Evolutionary conservation across 345 rosid species (phyloP), one percentile per base, ranked within the genome.

Genomic region (Brassica juncea): DNA sequence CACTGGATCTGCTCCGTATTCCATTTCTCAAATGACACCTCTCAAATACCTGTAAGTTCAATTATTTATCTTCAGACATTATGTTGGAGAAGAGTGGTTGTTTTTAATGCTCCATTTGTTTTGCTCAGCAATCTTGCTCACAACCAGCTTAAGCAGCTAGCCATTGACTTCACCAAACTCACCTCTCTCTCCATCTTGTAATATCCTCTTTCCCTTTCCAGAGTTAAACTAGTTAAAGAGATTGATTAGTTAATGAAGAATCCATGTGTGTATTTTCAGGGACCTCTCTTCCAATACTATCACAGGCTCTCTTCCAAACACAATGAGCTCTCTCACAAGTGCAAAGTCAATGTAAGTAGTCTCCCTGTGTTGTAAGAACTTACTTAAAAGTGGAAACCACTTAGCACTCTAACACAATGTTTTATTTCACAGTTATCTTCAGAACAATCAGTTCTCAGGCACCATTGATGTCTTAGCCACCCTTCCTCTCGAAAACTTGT

Each of bases 361-460:
- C 71, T 76, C 42, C 25, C 4, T 52, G 60, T 55, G 32, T 44
- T 66, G 21, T 25, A 70, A 68, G 16, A 68, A 0, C 8, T 12
- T 4, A 9, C 54, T 59, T 8, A 3, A 14, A 12, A 54, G 47
- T 70, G 72, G 19, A 19, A 19, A 66, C 28, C 75, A 35, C 68
- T 34, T 66, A 16, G 30, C 62, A 30, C 73, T 83, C 71, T 83
- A 16, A 78, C 28, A 61, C 15, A 62, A 14, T 71, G 23, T 68
- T 80, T 47, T 66, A 81, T 34, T 55, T 58, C 68, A 77, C 84
- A 95, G 99, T 91, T 86, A 87, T 83, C 84, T 96, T 87, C 95
- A 96, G 84, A 86, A 88, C 86, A 96, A 93, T 83, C 97, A 93
- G 79, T 88, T 96, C 79, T 73, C 95, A 4, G 99, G 99, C 79